These are phyloP conservation scores for Diutina rugosa DNA, from an alignment of 1,139 yeast species.

Conservation along the genomic window DNA sequence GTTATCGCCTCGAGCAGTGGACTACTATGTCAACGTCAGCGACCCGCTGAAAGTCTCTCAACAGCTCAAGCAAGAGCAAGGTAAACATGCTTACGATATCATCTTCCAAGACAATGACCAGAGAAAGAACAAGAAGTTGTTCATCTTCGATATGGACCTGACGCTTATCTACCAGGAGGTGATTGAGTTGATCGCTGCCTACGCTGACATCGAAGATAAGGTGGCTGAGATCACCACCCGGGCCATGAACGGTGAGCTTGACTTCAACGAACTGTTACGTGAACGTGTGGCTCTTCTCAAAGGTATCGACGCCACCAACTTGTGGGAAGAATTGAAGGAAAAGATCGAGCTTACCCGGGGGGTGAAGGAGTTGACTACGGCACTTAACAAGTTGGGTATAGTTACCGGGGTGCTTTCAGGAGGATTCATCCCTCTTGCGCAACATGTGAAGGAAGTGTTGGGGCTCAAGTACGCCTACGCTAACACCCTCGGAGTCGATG, in stretches of 20 bases:
- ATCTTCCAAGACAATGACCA: conserved; percentile 16
- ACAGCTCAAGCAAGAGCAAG: conserved; percentile 4
- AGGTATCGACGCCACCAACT: conserved; percentile 60
- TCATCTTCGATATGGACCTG: conserved; percentile 96
- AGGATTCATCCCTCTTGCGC: conserved; percentile 86
- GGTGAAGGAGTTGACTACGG: conserved; percentile 55
- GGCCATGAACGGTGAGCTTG: conserved; percentile 96
- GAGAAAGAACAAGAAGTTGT: conserved; percentile 45
- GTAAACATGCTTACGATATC: conserved; percentile 14
- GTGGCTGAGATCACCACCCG: conserved; percentile 78
- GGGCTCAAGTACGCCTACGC: conserved; percentile 85
- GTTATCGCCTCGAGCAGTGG: conserved; percentile 7
- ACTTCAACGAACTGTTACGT: conserved; percentile 69
- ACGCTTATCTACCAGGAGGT: conserved; percentile 94
- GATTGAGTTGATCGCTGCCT: conserved; percentile 85
- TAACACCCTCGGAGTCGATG: conserved; percentile 40
- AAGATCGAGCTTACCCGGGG: conserved; percentile 74
- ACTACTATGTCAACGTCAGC: conserved; percentile 6
- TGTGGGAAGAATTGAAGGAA: conserved; percentile 70
- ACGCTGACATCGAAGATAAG: conserved; percentile 64
- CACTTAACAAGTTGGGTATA: conserved; percentile 48
- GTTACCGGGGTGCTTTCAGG: conserved; percentile 86
- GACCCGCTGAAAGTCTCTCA: conserved; percentile 4
- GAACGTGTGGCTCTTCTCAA: conserved; percentile 65
- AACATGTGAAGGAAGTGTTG: conserved; percentile 52